Base-by-base conservation (phyloP, 2,329 filamentous ascomycete species). In the Fusarium phyllophilum region DNA sequence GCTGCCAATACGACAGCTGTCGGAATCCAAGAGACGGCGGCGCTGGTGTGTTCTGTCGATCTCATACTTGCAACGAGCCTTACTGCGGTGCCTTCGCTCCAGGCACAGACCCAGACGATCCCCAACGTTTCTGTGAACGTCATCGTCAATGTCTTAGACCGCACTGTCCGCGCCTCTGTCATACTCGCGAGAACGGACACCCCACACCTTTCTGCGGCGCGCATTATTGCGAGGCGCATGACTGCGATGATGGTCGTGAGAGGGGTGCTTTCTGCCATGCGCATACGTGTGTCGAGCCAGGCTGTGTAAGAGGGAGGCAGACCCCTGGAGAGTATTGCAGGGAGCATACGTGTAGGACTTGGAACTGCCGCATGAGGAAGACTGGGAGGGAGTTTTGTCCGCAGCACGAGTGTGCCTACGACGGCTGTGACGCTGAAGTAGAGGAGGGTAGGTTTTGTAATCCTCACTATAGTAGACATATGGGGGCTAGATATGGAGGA, bases 221-320 rank as follows among this genome's bases (percentile, higher is more conserved):
- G 8, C 80, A 82, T 64, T 79, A 73, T 69, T 81, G 80, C 45
- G 73, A 79, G 49, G 72, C 66, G 26, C 52, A 61, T 22, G 78
- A 78, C 44, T 82, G 80, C 66, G 66, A 73, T n/a, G 66, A 67
- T 24, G 75, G 73, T 31, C 64, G 79, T 22, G 73, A 72, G 11
- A 67, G 45, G 6, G 75, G 65, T 6, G 59, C 59, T 3, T 67
- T 75, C 59, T 81, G 80, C 58, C 67, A 62, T n/a, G 66, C 72
- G 14, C 80, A 81, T 57, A 78, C 77, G 39, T 82, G 80, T 51
- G 52, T 46, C 20, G 78, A 78, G 44, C 52, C 59, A 17, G 75
- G 74, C 22, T 81, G 80, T 45, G n/a, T 57, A 17, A 71, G 74
- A 54, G 74, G 77, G 2, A 63, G 54, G 26, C 64, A 60, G 18